Evolutionary conservation across 352 stramenopile species (phyloP).

Genomic region (Phytopythium mirpurense): DNA sequence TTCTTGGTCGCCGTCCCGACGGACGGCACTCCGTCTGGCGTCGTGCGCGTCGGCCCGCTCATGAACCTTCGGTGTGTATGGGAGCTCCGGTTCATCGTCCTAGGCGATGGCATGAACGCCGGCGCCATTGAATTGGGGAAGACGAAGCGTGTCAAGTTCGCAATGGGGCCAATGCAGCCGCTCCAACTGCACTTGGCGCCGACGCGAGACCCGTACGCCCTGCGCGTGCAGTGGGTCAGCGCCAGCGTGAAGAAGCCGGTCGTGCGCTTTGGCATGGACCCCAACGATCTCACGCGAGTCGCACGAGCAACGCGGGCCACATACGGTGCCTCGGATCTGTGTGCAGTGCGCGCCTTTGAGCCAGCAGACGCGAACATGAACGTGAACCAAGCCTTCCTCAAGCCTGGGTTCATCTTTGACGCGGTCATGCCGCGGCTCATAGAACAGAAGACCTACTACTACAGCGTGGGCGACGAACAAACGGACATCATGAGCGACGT

Average conservation of each 20-base stretch:
- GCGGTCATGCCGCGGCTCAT: slow-evolving; percentile 31
- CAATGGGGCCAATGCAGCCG: slow-evolving; percentile 28
- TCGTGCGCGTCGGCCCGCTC: slow-evolving; percentile 29
- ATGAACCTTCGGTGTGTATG: slow-evolving; percentile 47
- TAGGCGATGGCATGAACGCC: slow-evolving; percentile 6
- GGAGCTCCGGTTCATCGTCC: slow-evolving; percentile 29
- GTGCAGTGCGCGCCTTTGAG: slow-evolving; percentile 8
- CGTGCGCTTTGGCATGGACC: slow-evolving; percentile 28
- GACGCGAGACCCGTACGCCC: slow-evolving; percentile 26
- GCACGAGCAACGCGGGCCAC: slow-evolving; percentile 17
- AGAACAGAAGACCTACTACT: slow-evolving; percentile 26
- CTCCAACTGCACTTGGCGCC: slow-evolving; percentile 36
- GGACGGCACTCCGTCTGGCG: slow-evolving; percentile 12
- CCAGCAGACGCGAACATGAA: neutral
- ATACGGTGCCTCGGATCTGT: slow-evolving; percentile 30
- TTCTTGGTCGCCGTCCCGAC: slow-evolving; percentile 23
- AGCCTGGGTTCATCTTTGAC: slow-evolving; percentile 38
- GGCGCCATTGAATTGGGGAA: slow-evolving; percentile 22
- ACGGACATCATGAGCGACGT: slow-evolving; percentile 20
- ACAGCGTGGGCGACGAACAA: slow-evolving; percentile 24
- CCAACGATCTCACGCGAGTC: slow-evolving; percentile 11
- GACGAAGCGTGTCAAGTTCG: slow-evolving; percentile 26
- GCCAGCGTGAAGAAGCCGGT: slow-evolving; percentile 26
- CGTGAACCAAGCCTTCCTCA: slow-evolving; percentile 9
- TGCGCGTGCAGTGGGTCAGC: slow-evolving; percentile 55